A percentile compares a stretch with the other conserved stretches of the same genome.
phyloP scores from a whole-genome alignment of 192 early-diverging fungal species.

The Rhizoclosmatium globosum region DNA sequence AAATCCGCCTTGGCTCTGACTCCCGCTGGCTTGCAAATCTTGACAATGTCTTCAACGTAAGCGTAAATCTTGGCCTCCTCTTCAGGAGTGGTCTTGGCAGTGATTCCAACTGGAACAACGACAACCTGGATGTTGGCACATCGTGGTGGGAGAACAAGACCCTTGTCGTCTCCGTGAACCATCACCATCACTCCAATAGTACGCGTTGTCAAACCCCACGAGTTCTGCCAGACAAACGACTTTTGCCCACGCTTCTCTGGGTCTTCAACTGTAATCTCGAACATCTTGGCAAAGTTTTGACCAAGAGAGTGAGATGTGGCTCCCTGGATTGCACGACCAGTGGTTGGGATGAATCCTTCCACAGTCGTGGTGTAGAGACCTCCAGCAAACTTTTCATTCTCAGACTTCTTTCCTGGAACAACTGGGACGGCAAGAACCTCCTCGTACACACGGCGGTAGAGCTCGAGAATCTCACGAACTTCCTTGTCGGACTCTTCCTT shows the following conservation, averaged over 20 bases:
- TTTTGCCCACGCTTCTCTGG: conserved; percentile 72
- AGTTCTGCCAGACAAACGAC: conserved; percentile 96
- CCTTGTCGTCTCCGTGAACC: conserved; percentile 99
- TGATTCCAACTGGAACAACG: conserved; percentile 93
- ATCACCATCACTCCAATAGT: conserved; percentile 99
- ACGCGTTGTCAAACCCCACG: conserved; percentile 98
- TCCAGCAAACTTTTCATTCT: conserved; percentile 99
- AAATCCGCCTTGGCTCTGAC: conserved; percentile 82
- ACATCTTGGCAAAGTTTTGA: conserved; percentile 99
- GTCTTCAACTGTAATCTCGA: conserved; percentile 91
- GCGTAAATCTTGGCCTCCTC: conserved; percentile 72
- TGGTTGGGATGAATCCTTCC: conserved; percentile 96
- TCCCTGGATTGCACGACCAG: conserved; percentile 97
- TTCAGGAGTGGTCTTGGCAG: conserved; percentile 83
- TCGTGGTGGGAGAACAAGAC: conserved; percentile 94
- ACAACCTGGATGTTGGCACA: conserved; percentile 90
- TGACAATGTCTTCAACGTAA: conserved; percentile 73
- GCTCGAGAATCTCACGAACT: conserved; percentile 88
- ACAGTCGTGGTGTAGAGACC: conserved; percentile 97
- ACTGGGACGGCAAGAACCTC: conserved; percentile 98
- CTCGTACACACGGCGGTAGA: conserved; percentile 97
- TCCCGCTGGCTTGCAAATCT: conserved; percentile 70
- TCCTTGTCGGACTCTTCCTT: conserved; percentile 87
- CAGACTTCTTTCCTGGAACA: conserved; percentile 95
- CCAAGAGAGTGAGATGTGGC: conserved; percentile 98